These are phyloP conservation scores for Volutella citrinella DNA, from an alignment of 2,329 filamentous ascomycete species.

Conservation along the genomic window DNA sequence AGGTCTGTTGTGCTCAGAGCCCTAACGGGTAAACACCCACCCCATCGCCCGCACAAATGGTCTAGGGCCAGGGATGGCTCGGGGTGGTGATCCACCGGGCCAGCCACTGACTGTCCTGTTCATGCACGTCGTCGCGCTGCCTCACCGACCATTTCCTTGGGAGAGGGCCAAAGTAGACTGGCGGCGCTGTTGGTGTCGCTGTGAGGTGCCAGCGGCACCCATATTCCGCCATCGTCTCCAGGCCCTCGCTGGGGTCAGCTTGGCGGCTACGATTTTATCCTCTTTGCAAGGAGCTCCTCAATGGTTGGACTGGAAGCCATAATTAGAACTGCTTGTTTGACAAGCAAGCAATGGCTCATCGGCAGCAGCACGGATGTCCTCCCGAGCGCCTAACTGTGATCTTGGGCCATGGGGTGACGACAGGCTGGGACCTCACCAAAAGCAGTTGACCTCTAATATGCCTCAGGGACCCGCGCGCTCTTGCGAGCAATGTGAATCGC, in stretches of 20 bases:
- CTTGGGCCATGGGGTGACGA: conserved; percentile 1
- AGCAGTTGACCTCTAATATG: conserved; percentile 11
- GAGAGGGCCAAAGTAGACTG: conserved; percentile 17
- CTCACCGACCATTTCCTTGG: conserved; percentile 29
- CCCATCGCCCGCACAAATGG: conserved; percentile 21
- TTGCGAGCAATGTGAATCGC: conserved; percentile 14
- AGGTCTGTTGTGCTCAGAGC: conserved; percentile 12
- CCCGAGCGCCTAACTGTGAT: conserved; percentile 9
- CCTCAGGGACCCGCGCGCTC: conserved; percentile 16
- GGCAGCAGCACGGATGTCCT: conserved; percentile 5
- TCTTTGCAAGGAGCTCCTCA: too few species aligned
- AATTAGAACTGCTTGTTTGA: too few species aligned
- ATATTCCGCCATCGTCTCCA: neutral
- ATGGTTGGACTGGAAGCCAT: too few species aligned
- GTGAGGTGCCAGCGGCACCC: conserved; percentile 7
- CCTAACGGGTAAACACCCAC: conserved; percentile 24
- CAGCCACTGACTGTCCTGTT: conserved; percentile 31
- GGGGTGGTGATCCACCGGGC: conserved; percentile 18
- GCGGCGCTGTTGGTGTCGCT: too few species aligned
- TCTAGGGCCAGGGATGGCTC: conserved; percentile 20
- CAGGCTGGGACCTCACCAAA: conserved; percentile 5
- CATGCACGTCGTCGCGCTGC: conserved; percentile 29
- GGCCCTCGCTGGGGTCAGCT: too few species aligned
- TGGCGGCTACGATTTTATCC: too few species aligned
- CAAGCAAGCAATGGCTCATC: too few species aligned